These are phyloP conservation scores for Coemansia sp. DNA, from an alignment of 192 early-diverging fungal genomes.

Conservation along the genomic window DNA sequence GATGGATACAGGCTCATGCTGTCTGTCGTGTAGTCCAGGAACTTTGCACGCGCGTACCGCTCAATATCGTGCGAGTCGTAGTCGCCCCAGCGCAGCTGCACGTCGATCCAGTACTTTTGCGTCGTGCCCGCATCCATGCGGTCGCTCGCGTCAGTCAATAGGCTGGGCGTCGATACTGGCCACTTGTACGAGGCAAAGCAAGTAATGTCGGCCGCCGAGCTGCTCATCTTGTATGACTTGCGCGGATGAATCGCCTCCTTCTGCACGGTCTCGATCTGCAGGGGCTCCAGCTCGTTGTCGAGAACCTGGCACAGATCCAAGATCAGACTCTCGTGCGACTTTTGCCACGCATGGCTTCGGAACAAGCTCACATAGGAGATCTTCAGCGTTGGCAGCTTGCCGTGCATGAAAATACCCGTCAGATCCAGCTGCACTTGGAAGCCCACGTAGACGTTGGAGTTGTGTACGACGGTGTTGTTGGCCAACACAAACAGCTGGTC, in stretches of 20 bases:
- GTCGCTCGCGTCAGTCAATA: slow-evolving; percentile 91
- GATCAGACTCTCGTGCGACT: slow-evolving; percentile 86
- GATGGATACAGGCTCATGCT: slow-evolving; percentile 99
- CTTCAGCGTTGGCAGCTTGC: slow-evolving; percentile 99
- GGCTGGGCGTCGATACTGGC: slow-evolving; percentile 93
- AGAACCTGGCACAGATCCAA: slow-evolving; percentile 90
- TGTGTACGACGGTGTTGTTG: slow-evolving; percentile 46
- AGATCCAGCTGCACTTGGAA: slow-evolving; percentile 99
- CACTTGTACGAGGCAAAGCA: slow-evolving; percentile 98
- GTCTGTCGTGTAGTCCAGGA: slow-evolving; percentile 97
- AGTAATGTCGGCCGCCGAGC: slow-evolving; percentile 87
- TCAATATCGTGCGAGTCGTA: slow-evolving; percentile 99
- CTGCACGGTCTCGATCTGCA: slow-evolving; percentile 98
- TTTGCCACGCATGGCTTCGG: slow-evolving; percentile 98
- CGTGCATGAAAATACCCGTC: slow-evolving; percentile 99
- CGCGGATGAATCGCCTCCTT: slow-evolving; percentile 99
- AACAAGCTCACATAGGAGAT: slow-evolving; percentile 99
- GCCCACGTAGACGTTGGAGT: slow-evolving; percentile 97
- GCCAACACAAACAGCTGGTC: slow-evolving; percentile 55
- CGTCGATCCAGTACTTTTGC: slow-evolving; percentile 97
- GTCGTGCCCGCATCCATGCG: slow-evolving; percentile 96
- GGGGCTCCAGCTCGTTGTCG: slow-evolving; percentile 94
- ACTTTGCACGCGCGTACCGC: slow-evolving; percentile 97
- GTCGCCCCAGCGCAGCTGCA: slow-evolving; percentile 98
- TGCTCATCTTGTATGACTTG: slow-evolving; percentile 99